Percentiles rank a stretch among this genome's conserved stretches.
Conservation (phyloP, 2,329 filamentous ascomycete genomes). For the Colletotrichum costaricense region DNA sequence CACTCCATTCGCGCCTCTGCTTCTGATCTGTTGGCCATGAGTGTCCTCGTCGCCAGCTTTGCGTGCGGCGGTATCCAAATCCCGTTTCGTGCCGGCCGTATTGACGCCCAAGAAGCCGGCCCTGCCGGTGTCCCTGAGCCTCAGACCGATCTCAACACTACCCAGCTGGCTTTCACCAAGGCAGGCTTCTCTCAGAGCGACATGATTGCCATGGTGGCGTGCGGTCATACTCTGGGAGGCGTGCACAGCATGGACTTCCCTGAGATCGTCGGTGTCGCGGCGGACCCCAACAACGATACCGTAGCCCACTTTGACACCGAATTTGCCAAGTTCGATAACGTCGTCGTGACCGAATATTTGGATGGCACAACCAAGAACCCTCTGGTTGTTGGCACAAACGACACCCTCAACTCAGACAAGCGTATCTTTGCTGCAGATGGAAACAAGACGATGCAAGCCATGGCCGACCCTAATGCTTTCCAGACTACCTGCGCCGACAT, state of each 20-base stretch:
- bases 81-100: conserved; percentile 44
- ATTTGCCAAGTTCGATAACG: conserved; percentile 60
- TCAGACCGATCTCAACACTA: conserved; percentile 41
- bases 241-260: conserved; percentile 57
- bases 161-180: conserved; percentile 42
- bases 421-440: conserved; percentile 56
- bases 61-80: conserved; percentile 40
- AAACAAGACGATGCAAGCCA: conserved; percentile 54
- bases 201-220: conserved; percentile 50
- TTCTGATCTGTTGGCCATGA: conserved; percentile 41
- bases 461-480: conserved; percentile 48
- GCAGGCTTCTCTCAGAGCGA: conserved; percentile 46
- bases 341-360: conserved; percentile 56
- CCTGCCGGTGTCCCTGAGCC: conserved; percentile 46
- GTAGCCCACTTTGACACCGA: conserved; percentile 49
- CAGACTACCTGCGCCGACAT: conserved; percentile 44
- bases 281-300: conserved; percentile 39
- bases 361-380: conserved; percentile 54
- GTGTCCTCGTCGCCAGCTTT: conserved; percentile 36
- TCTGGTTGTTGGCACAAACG: conserved; percentile 52
- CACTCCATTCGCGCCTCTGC: conserved; percentile 37
- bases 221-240: conserved; percentile 51
- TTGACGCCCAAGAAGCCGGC: conserved; percentile 45
- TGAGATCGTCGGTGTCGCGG: conserved; percentile 42
- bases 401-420: conserved; percentile 53